A percentile compares a stretch with the other conserved stretches of the same genome.
Conservation (phyloP, 768 basidiomycete genomes). For the Amanita muscaria region DNA sequence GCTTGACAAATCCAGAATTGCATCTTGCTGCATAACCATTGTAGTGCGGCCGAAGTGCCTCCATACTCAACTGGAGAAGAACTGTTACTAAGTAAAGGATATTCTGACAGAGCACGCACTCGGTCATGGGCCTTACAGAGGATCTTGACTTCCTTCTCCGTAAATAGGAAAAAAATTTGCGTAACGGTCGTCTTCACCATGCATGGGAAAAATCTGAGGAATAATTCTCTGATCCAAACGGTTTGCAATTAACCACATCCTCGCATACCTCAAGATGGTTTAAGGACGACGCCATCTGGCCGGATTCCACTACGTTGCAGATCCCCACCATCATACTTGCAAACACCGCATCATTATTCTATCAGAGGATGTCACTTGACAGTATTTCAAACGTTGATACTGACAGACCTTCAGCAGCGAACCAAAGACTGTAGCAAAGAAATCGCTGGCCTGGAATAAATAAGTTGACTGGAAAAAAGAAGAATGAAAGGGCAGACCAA, state of each 20-base stretch:
- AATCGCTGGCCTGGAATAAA: background rate
- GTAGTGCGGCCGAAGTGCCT: conserved; percentile 2
- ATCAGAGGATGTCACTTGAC: conserved; percentile 8
- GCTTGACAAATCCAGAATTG: conserved; percentile 5
- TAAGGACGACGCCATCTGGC: conserved; percentile 9
- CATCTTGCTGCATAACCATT: conserved; percentile 9
- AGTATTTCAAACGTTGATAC: conserved; percentile 6
- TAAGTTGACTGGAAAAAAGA: background rate
- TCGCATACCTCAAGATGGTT: conserved; percentile 9
- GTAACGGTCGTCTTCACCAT: conserved; percentile 11
- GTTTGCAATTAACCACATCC: conserved; percentile 1
- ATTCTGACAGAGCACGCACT: background rate
- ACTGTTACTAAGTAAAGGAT: background rate
- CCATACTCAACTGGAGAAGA: background rate
- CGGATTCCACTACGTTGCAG: conserved; percentile 7
- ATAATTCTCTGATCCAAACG: conserved; percentile 7
- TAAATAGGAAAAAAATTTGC: too few species aligned
- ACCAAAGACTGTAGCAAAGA: background rate
- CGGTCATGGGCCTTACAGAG: background rate
- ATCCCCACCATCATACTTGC: conserved; percentile 11
- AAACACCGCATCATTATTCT: conserved; percentile 8
- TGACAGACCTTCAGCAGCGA: conserved; percentile 1
- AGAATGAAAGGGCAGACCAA: conserved; percentile 7
- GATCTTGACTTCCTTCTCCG: too few species aligned
- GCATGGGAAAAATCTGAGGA: conserved; percentile 10